These are phyloP conservation scores for Sarocladiaceae sp. DNA, from an alignment of 2,329 filamentous ascomycete genomes.

Conservation along the genomic window DNA sequence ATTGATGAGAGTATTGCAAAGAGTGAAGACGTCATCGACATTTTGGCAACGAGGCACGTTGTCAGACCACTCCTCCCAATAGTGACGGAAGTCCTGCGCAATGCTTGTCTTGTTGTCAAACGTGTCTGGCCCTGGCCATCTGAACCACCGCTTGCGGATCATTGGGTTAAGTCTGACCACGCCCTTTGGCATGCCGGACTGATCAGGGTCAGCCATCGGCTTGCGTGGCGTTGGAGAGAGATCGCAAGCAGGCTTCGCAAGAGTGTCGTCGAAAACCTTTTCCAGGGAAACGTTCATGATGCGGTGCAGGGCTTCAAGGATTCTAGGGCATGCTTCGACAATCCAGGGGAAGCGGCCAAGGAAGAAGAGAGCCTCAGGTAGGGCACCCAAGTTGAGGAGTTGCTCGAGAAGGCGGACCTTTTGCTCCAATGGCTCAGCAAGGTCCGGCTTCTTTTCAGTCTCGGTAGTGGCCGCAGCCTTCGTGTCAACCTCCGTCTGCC, in stretches of 20 bases:
- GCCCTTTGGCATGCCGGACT: constrained; percentile 65
- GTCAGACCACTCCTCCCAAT: constrained; percentile 96
- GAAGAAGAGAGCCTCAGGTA: constrained; percentile 90
- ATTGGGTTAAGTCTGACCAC: constrained; percentile 58
- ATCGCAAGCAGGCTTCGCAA: constrained; percentile 21
- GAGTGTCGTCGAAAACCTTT: constrained; percentile 58
- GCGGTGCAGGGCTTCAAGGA: constrained; percentile 77
- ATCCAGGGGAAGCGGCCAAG: constrained; percentile 92
- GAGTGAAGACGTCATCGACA: constrained; percentile 83
- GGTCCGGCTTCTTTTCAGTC: constrained; percentile 35
- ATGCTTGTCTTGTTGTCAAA: constrained; percentile 61
- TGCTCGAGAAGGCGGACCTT: constrained; percentile 83
- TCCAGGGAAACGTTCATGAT: constrained; percentile 78
- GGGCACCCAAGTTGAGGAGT: constrained; percentile 82
- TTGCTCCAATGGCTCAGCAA: constrained; percentile 76
- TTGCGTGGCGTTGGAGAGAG: constrained; percentile 22
- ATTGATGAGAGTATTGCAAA: constrained; percentile 81
- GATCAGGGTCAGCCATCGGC: constrained; percentile 50
- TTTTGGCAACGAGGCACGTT: constrained; percentile 88
- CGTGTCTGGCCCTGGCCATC: constrained; percentile 82
- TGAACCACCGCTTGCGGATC: constrained; percentile 61
- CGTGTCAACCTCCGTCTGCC: constrained; percentile 48
- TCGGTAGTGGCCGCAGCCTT: constrained; percentile 38
- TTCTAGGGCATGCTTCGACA: constrained; percentile 75
- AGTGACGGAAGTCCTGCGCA: constrained; percentile 81